Evolutionary conservation across 2,329 filamentous ascomycete species (phyloP).

Genomic region (Aureobasidium zeae): DNA sequence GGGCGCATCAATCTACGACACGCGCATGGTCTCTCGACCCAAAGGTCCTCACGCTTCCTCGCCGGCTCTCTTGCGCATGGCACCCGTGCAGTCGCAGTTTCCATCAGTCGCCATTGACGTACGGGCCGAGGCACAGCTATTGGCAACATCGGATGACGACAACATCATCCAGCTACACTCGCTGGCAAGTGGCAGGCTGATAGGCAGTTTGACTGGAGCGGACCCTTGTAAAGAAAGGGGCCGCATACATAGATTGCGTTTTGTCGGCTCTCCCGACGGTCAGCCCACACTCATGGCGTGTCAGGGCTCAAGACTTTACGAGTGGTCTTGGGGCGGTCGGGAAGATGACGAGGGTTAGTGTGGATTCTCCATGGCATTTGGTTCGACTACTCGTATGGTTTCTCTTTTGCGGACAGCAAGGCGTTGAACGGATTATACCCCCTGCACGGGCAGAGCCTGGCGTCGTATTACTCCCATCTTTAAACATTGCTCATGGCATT

Average conservation of each 20-base stretch:
- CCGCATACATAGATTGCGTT: constrained; percentile 2
- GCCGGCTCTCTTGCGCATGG: neutral
- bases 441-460: too few relatives aligned
- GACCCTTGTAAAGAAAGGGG: constrained; percentile 1
- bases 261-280: neutral
- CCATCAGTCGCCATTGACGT: constrained; percentile 7
- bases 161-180: constrained; percentile 14
- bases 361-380: neutral
- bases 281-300: constrained; percentile 9
- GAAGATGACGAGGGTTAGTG: constrained; percentile 12
- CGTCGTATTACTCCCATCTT: too few relatives aligned
- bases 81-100: neutral
- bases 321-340: constrained; percentile 14
- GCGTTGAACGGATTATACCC: too few relatives aligned
- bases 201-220: neutral
- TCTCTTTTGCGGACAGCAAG: too few relatives aligned
- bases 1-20: constrained; percentile 15
- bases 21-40: constrained; percentile 3
- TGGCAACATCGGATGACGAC: constrained; percentile 6
- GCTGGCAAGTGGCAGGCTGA: constrained; percentile 4
- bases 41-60: neutral
- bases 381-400: too few relatives aligned
- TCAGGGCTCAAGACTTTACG: constrained; percentile 9
- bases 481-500: too few relatives aligned
- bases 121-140: neutral